Evolutionary conservation across 2,329 filamentous ascomycete species (phyloP), one percentile per base, ranked within the genome.

Genomic region (Macroventuria anomochaeta): DNA sequence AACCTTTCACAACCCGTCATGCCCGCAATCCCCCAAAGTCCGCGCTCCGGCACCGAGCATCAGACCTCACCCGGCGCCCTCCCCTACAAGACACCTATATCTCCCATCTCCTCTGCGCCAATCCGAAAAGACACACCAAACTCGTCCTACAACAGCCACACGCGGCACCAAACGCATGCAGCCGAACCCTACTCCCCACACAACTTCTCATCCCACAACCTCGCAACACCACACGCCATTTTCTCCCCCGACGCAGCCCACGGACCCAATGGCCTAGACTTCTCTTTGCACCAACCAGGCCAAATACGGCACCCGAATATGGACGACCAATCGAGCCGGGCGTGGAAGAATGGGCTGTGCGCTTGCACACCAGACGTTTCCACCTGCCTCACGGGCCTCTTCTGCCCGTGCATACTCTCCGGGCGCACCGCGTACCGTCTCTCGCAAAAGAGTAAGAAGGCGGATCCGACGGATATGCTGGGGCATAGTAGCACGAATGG

Each of bases 371-470:
- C 64, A 0, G 72, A 79, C 62, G 40, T 66, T 0, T 59, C 62
- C 0, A 76, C 74, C 6, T 76, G 76, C 43, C 57, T 75, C 7
- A 71, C 73, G 3, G 77, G 76, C 1, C 62, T 75, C 5, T 77
- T 75, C 57, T 71, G 75, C 44, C 78, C 79, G 8, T 81, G 77
- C 60, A 65, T 76, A 3, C 52, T 80, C 7, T 77, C 78, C 57
- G 75, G 76, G 5, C 75, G 75, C 40, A 79, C 76, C 2, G 66
- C 77, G 12, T 76, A 79, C 65, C 73, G 79, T 7, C 65, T 80
- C 2, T 63, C 68, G 1, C 73, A 71, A 40, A 73, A 75, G 38
- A 62, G 61, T 6, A 59, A 63, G 11, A 75, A 75, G 40, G 68
- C 74, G 20, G 75, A 79, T 50, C 69, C 76, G 1, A 74, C 73